Conservation (phyloP, 202 grass and related monocot genomes). For the Sporobolus alterniflorus region DNA sequence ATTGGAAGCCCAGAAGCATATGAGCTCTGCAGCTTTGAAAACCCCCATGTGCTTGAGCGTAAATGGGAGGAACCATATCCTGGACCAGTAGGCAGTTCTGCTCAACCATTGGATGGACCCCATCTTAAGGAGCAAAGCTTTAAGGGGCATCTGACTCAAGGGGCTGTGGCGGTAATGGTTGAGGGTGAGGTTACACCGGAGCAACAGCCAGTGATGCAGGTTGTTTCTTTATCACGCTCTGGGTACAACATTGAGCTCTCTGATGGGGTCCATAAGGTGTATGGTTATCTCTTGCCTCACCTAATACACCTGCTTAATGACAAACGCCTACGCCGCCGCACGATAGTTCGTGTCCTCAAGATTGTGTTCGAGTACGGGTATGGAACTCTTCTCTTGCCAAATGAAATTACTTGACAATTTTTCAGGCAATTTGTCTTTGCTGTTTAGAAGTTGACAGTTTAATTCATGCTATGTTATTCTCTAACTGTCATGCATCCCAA, state of each 20-base stretch:
- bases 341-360: constrained; percentile 3
- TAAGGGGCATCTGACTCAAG: background rate
- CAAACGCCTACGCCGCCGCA: background rate
- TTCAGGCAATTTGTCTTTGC: too few species aligned
- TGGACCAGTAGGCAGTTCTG: too few species aligned
- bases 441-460: too few species aligned
- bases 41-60: too few species aligned
- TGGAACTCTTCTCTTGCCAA: background rate
- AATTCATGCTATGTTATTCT: too few species aligned
- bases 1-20: too few species aligned
- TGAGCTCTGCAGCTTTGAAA: too few species aligned
- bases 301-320: background rate
- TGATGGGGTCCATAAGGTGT: background rate
- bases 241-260: background rate
- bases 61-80: too few species aligned
- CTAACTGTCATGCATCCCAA: background rate
- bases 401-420: background rate
- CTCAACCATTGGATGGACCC: too few species aligned
- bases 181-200: background rate
- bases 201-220: constrained; percentile 7
- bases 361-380: background rate
- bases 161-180: background rate
- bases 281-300: background rate
- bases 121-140: background rate
- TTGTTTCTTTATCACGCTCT: background rate